phyloP scores from a whole-genome alignment of 495 filamentous ascomycete genomes.

The Parmelia sp. region DNA sequence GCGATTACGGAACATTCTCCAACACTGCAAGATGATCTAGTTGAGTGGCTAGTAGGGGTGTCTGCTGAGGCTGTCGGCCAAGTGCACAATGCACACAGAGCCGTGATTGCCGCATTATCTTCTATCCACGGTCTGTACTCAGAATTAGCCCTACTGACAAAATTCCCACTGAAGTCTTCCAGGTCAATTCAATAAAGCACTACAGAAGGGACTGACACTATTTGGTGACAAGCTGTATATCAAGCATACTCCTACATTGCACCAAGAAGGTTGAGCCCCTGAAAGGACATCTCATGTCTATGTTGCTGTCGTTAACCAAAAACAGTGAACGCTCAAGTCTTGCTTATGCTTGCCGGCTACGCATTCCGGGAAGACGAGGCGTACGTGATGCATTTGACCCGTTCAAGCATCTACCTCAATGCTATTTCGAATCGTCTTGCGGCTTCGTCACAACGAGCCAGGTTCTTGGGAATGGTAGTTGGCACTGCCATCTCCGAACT shows the following conservation, averaged over 20 bases:
- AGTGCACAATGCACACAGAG: constrained; percentile 55
- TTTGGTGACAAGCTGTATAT: constrained; percentile 86
- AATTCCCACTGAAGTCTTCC: neutral
- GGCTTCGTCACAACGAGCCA: constrained; percentile 62
- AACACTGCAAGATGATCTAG: constrained; percentile 45
- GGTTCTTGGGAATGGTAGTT: constrained; percentile 85
- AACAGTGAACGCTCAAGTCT: constrained; percentile 68
- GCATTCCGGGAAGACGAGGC: constrained; percentile 55
- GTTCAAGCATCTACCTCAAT: constrained; percentile 65
- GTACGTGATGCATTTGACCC: constrained; percentile 56
- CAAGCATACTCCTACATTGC: constrained; percentile 68
- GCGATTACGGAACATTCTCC: constrained; percentile 33
- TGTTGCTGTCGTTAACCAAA: constrained; percentile 26
- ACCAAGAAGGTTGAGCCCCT: constrained; percentile 71
- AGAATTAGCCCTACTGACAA: neutral
- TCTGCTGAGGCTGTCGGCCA: constrained; percentile 62
- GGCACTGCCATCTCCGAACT: constrained; percentile 75
- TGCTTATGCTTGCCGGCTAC: constrained; percentile 73
- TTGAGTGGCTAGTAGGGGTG: constrained; percentile 61
- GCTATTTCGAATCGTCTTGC: constrained; percentile 82
- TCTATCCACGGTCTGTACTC: constrained; percentile 43
- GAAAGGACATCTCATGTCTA: neutral
- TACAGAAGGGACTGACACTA: constrained; percentile 59
- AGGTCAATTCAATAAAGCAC: constrained; percentile 42
- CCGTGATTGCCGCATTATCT: constrained; percentile 55